A percentile compares a stretch with the other conserved stretches of the same genome.
These are phyloP conservation scores for Sequoiadendron giganteum DNA, from an alignment of 75 land plant genomes.

Conservation along the genomic window DNA sequence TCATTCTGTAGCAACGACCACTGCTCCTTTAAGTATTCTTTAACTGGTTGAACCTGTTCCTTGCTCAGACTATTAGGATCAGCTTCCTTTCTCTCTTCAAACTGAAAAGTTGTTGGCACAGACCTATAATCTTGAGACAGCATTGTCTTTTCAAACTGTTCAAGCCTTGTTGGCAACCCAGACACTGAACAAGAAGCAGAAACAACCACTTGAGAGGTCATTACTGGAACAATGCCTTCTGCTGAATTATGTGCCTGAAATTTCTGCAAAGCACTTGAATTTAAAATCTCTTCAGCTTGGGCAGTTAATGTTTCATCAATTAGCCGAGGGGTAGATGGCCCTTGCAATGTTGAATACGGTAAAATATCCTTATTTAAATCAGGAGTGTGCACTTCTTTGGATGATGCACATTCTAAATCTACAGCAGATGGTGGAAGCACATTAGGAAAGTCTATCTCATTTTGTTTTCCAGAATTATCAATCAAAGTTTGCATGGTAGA, in stretches of 20 bases:
- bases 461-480: slow-evolving; percentile 6
- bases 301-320: slow-evolving; percentile 36
- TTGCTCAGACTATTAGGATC: neutral
- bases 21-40: neutral
- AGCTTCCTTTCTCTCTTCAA: slow-evolving; percentile 2
- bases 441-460: neutral
- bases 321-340: slow-evolving; percentile 60
- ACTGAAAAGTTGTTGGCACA: neutral
- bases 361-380: slow-evolving; percentile 29
- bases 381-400: slow-evolving; percentile 19
- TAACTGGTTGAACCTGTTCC: neutral
- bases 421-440: slow-evolving; percentile 5
- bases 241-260: neutral
- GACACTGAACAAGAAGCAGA: neutral
- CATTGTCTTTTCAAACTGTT: neutral
- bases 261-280: slow-evolving; percentile 16
- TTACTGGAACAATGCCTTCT: slow-evolving; percentile 7
- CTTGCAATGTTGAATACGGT: slow-evolving; percentile 29
- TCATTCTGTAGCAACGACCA: neutral
- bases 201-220: neutral
- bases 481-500: slow-evolving; percentile 1
- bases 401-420: neutral
- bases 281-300: slow-evolving; percentile 31
- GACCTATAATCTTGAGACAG: neutral
- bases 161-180: neutral